phyloP scores from a whole-genome alignment of 345 rosid genomes.

The Gossypium ekmanianum region DNA sequence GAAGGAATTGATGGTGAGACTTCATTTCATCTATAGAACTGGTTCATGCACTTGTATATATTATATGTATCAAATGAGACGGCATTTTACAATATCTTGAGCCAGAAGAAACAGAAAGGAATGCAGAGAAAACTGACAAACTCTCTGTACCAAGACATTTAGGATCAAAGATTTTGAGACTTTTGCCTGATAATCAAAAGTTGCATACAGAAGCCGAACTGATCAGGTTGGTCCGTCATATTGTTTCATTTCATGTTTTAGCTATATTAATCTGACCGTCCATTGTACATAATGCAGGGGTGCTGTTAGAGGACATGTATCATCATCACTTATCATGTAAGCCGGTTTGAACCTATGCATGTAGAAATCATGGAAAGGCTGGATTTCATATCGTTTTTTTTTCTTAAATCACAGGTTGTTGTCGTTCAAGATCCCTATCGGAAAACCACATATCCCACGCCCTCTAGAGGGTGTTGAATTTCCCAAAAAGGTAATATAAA shows the following conservation, averaged over 20 bases:
- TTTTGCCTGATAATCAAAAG: neutral
- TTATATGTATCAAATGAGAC: neutral
- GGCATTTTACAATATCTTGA: neutral
- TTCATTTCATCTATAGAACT: too few relatives aligned
- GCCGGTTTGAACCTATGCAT: neutral
- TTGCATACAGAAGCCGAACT: too few relatives aligned
- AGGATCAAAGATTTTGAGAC: neutral
- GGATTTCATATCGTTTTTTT: neutral
- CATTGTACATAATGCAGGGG: neutral
- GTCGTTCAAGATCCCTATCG: conserved; percentile 6
- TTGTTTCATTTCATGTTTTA: too few relatives aligned
- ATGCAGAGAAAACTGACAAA: conserved; percentile 11
- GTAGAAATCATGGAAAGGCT: neutral
- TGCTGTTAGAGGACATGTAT: conserved; percentile 14
- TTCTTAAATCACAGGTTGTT: conserved; percentile 1
- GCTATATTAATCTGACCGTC: neutral
- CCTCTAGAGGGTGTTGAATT: conserved; percentile 21
- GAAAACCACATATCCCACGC: conserved; percentile 12
- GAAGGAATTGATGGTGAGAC: conserved; percentile 20
- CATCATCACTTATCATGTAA: neutral
- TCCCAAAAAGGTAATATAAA: conserved; percentile 13
- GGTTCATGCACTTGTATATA: neutral
- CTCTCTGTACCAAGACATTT: conserved; percentile 9
- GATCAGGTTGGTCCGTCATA: too few relatives aligned
- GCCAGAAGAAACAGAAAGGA: conserved; percentile 16